Evolutionary conservation across 306 rosid species (phyloP).

Genomic region (Spatholobus suberectus): DNA sequence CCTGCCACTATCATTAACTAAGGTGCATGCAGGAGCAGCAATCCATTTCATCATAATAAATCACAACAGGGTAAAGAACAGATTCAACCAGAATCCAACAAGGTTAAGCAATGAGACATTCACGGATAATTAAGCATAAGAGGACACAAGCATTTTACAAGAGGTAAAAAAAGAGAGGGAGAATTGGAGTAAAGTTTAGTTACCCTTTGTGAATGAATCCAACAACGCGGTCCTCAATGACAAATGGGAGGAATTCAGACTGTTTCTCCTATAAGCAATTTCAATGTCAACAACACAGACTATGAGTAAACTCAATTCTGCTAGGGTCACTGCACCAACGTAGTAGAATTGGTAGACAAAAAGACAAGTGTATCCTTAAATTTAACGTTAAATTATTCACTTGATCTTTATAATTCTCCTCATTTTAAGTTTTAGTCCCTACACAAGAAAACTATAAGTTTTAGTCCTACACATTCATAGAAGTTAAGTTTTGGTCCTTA

Average conservation of each 20-base stretch:
- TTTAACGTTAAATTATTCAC: too few relatives aligned
- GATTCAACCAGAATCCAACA: too few relatives aligned
- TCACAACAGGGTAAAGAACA: background rate
- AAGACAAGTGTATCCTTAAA: background rate
- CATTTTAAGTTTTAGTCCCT: too few relatives aligned
- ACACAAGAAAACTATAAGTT: too few relatives aligned
- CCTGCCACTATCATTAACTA: conserved; percentile 3
- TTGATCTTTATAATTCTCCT: too few relatives aligned
- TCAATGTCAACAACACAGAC: conserved; percentile 33
- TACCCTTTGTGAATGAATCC: conserved; percentile 86
- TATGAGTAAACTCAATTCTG: background rate
- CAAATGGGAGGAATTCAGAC: conserved; percentile 75
- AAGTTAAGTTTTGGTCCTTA: too few relatives aligned
- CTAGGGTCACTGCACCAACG: too few relatives aligned
- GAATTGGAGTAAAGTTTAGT: background rate
- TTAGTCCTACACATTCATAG: too few relatives aligned
- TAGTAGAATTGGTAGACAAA: too few relatives aligned
- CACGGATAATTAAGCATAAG: conserved; percentile 14
- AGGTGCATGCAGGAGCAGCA: conserved; percentile 21
- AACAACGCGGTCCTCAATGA: conserved; percentile 62
- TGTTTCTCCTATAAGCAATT: conserved; percentile 63
- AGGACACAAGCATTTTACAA: conserved; percentile 17
- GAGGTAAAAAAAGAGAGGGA: background rate
- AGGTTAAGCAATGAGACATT: background rate
- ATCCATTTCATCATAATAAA: background rate